Percentiles rank a stretch among this genome's conserved stretches.
Conservation (phyloP, 208 protist genomes). For the Trypanosoma theileri region DNA sequence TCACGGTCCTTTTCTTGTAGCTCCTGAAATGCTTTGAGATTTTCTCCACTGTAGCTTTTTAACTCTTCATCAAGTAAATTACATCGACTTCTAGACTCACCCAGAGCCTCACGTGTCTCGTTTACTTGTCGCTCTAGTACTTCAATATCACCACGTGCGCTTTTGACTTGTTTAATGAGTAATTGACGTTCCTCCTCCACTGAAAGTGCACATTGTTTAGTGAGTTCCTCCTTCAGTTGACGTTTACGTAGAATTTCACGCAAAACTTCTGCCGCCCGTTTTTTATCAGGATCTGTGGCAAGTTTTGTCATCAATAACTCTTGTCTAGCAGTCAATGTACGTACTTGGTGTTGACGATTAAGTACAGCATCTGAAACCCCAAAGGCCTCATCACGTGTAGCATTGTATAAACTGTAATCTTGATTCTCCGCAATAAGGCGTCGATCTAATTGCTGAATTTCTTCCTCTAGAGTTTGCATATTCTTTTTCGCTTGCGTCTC, state of each 20-base stretch:
- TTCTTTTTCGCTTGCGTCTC: conserved; percentile 72
- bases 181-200: conserved; percentile 85
- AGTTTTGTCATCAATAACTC: conserved; percentile 79
- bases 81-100: conserved; percentile 66
- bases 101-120: conserved; percentile 71
- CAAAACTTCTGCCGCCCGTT: conserved; percentile 64
- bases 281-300: conserved; percentile 74
- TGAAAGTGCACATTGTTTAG: conserved; percentile 73
- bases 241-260: conserved; percentile 77
- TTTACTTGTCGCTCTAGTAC: conserved; percentile 82
- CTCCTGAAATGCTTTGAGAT: conserved; percentile 80
- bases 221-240: conserved; percentile 64
- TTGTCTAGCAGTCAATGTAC: conserved; percentile 79
- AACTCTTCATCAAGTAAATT: conserved; percentile 77
- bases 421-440: conserved; percentile 77
- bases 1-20: conserved; percentile 83
- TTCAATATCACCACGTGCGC: conserved; percentile 78
- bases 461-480: conserved; percentile 63
- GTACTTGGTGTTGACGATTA: conserved; percentile 76
- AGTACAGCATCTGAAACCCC: conserved; percentile 78
- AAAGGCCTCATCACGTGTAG: conserved; percentile 70
- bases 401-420: conserved; percentile 73
- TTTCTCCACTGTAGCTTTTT: conserved; percentile 87
- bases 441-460: conserved; percentile 75
- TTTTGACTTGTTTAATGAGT: conserved; percentile 80